Evolutionary conservation across 345 rosid species (phyloP), one percentile per base, ranked within the genome.

Genomic region (Dimocarpus longan): DNA sequence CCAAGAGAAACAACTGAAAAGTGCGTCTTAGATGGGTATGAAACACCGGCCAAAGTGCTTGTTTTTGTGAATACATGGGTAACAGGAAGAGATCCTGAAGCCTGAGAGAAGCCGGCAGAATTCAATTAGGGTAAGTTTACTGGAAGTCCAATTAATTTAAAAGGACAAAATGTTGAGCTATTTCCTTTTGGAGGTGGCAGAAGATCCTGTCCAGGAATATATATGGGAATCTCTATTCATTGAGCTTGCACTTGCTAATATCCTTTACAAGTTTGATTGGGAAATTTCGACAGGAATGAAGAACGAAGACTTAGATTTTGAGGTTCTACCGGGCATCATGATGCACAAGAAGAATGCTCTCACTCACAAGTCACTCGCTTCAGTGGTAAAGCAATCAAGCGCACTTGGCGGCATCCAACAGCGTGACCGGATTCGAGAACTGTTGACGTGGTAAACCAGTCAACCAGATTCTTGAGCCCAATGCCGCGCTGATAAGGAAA

Each of bases 31-130:
- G 22, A 43, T 19, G 73, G 73, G 12, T 70, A 70, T 8, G 21
- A 69, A 4, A 69, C 42, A 40, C 73, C 73, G 18, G 10, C 8
- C 5, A 28, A 15, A 15, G 21, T 16, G 2, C 16, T 74, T 8
- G 60, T 50, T 40, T 65, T 5, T 5, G 19, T 57, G 16, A 60
- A 48, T 13, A 57, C 75, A 88, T 91, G 92, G 92, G 79, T 84
- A 5, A 90, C 88, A 8, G 54, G 57, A 70, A 70, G 73, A 21
- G 68, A 65, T 65, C 68, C 43, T 32, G 42, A 65, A 28, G 68
- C 19, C 32, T 65, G 43, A 12, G 68, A 70, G 3, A 70, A 70
- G 10, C 7, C 28, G 0, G 73, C 43, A 37, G 56, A 70, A 24
- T 70, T 70, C 11, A 39, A 26, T 42, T 56, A 56, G 1, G 57